Conservation (phyloP, 257 asterid genomes). For the Fraxinus excelsior region DNA sequence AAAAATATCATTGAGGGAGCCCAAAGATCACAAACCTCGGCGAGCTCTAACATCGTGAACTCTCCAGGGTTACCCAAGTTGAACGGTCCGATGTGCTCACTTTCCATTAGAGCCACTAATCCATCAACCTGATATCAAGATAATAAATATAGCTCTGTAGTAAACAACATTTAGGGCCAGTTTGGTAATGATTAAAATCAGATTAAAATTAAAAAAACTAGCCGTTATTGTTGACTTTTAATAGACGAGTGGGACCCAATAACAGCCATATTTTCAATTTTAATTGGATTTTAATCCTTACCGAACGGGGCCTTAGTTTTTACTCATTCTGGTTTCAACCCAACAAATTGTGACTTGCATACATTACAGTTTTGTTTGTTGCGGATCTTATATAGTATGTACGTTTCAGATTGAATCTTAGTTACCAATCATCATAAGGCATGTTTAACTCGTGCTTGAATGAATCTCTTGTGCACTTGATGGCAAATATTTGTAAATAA, state of each 20-base stretch:
- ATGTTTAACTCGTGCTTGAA: background rate
- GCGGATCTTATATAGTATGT: background rate
- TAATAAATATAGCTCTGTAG: background rate
- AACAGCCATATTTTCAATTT: no score
- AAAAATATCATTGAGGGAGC: background rate
- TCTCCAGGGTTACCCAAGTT: constrained; percentile 76
- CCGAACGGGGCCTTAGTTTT: no score
- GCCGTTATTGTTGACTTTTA: no score
- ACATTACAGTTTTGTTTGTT: background rate
- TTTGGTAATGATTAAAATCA: no score
- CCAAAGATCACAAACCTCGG: constrained; percentile 44
- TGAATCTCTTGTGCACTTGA: background rate
- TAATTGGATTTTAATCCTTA: no score
- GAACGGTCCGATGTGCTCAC: constrained; percentile 72
- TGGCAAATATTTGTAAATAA: background rate
- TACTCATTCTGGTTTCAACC: background rate
- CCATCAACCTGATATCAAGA: constrained; percentile 56
- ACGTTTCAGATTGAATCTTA: background rate
- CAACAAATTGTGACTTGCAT: background rate
- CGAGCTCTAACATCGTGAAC: constrained; percentile 73
- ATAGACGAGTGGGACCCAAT: no score
- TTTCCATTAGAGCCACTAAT: constrained; percentile 69
- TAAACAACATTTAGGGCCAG: background rate
- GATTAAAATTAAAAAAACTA: no score
- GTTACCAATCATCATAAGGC: background rate